Evolutionary conservation across 371 early-diverging fungal genomes (phyloP).

Genomic region (Haplosporangium sp.): DNA sequence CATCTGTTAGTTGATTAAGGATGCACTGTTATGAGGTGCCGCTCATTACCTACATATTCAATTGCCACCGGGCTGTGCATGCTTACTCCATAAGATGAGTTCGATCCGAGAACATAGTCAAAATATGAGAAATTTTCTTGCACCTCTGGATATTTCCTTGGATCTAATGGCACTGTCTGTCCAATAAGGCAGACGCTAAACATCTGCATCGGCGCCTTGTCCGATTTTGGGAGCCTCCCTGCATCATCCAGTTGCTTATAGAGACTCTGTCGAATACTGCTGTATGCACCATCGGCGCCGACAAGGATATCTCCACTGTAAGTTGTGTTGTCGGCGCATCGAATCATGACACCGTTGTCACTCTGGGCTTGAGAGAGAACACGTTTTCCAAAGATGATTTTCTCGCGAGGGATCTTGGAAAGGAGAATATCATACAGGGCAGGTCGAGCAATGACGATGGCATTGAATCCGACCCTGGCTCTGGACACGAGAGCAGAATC

Average conservation of each 20-base stretch:
- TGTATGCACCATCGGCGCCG: conserved; percentile 31
- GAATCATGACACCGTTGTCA: conserved; percentile 17
- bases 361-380: conserved; percentile 1
- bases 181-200: conserved; percentile 21
- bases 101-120: too few relatives aligned
- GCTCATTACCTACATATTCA: not conserved
- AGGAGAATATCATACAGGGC: conserved; percentile 13
- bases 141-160: not conserved
- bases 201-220: conserved; percentile 6
- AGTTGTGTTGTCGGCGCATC: conserved; percentile 4
- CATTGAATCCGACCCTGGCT: not conserved
- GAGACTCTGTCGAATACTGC: conserved; percentile 20
- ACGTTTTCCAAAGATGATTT: conserved; percentile 9
- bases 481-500: not conserved
- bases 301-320: conserved; percentile 28
- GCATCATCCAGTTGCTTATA: conserved; percentile 7
- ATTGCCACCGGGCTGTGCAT: too few relatives aligned
- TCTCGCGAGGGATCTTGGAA: conserved; percentile 5
- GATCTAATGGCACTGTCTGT: conserved; percentile 16
- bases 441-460: conserved; percentile 21
- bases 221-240: not conserved
- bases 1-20: too few relatives aligned
- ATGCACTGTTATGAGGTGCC: not conserved
- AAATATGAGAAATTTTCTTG: too few relatives aligned
- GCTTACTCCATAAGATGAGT: too few relatives aligned